A percentile compares a stretch with the other conserved stretches of the same genome.
phyloP scores from a whole-genome alignment of 805 yeast species.

The Saccharomyces cerevisiae region DNA sequence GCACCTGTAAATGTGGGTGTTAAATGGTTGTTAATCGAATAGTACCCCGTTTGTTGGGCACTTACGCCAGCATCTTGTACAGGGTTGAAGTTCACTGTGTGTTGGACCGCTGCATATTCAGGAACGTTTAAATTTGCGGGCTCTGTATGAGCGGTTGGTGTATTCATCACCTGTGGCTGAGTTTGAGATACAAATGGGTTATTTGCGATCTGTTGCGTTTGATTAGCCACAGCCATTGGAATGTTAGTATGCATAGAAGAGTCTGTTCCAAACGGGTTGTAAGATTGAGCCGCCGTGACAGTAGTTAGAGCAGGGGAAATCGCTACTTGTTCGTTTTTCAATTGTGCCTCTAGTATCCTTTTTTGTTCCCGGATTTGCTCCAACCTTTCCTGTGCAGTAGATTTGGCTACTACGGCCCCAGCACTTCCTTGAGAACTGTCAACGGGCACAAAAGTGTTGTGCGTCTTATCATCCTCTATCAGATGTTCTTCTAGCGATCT shows the following conservation, averaged over 20 bases:
- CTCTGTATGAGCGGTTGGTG: constrained; percentile 10
- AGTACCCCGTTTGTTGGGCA: constrained; percentile 19
- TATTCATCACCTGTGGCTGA: constrained; percentile 10
- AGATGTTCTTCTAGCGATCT: constrained; percentile 81
- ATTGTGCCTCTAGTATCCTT: constrained; percentile 25
- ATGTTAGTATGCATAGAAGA: background rate
- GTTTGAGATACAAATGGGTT: constrained; percentile 9
- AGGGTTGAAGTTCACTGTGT: constrained; percentile 8
- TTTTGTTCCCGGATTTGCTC: constrained; percentile 31
- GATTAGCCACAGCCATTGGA: background rate
- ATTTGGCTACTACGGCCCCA: constrained; percentile 10
- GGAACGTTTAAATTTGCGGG: constrained; percentile 6
- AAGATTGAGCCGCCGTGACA: constrained; percentile 1
- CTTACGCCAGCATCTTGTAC: constrained; percentile 18
- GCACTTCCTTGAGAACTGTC: constrained; percentile 7
- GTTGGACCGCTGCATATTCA: constrained; percentile 3
- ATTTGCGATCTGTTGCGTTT: constrained; percentile 1
- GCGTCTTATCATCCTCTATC: constrained; percentile 54
- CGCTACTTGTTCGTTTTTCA: constrained; percentile 24
- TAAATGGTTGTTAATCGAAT: constrained; percentile 15
- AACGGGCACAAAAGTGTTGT: constrained; percentile 15
- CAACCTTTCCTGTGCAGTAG: constrained; percentile 28
- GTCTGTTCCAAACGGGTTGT: constrained; percentile 29
- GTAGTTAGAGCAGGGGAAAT: constrained; percentile 24
- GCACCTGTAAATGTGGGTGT: constrained; percentile 39